Base-by-base conservation (phyloP, 768 basidiomycete genomes). In the Obba rivulosa region DNA sequence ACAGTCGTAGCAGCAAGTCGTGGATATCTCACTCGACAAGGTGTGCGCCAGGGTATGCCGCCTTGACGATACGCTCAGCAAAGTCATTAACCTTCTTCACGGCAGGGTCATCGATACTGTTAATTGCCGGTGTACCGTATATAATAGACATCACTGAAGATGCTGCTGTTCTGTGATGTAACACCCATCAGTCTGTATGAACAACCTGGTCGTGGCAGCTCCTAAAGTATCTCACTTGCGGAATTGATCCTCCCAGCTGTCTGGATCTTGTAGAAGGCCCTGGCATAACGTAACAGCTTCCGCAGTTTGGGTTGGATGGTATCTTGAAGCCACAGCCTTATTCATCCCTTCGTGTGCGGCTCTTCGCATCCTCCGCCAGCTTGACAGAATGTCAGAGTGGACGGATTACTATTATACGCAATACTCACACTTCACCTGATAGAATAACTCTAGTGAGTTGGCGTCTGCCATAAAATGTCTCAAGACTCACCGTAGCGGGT, bases 401-500 rank as follows among this genome's bases (percentile, higher is more conserved):
- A 25, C 9, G 3, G 28, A 17, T 7, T 8, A 41, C 8, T 24
- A 42, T 31, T 20, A 20, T 3, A 17, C 3, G 38, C 21, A 5
- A 39, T 8, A 8, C 38, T 39, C 21, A 22, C 23, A 44, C 43
- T 34, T 24, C 34, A 25, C 34, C 43, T 31, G 25, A 20, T 16
- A 20, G 11, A 8, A 20, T 16, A 17, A 40, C 8, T 18, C 39
- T 40, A 13, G 28, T 31, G 28, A 31, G 28, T 31, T 31, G 28
- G 13, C 5, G 13, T 31, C 28, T n/a, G 41, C 7, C 21, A 20
- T 25, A 8, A 21, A 7, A 3, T 34, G 28, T 5, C 28, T 7
- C 28, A 31, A 31, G 28, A 13, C 28, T 81, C 78, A 13, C 76
- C 75, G 56, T 85, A 82, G 16, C 70, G 66, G 2, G 78, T 79